Base-by-base conservation (phyloP, 192 early-diverging fungal species). In the Gigaspora rosea region DNA sequence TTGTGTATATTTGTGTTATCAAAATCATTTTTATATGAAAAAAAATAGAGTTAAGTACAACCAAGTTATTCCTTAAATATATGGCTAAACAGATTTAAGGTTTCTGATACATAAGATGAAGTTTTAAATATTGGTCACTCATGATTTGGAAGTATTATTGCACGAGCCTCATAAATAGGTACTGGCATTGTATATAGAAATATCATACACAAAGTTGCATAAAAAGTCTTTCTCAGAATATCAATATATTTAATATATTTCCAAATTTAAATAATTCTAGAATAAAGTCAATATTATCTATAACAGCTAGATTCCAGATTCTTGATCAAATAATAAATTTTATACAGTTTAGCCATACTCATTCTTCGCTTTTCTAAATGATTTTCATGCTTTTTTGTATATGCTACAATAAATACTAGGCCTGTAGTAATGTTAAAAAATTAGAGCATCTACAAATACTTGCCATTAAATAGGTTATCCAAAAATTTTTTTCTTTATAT, bases 241-340 rank as follows among this genome's bases (percentile, higher is more conserved):
- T 71, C 52, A 71, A 51, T n/a, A n/a, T n/a, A n/a, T n/a, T n/a
- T n/a, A n/a, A 71, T 18, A 71, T 71, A 56, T 71, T 71, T 32
- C 52, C 50, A 56, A 32, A 56, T 2, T n/a, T 18, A 71, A 54
- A 71, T 20, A 50, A 35, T 10, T 51, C 22, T 54, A 32, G 13
- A 4, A 18, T 27, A 22, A 73, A 59, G 22, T 73, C 71, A 59
- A 73, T 73, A 41, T 73, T 73, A 2, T 62, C 46, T 18, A 74
- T 74, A 4, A 62, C 58, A n/a, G 46, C 12, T 18, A 74, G 46
- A 61, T 61, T 73, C 57, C 72, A 73, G n/a, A 73, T 73, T 4
- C 61, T 15, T 8, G 36, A 0, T 27, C 57, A 22, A 6, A 12
- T n/a, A 49, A 3, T 62, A 74, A 10, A n/a, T 62, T 74, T 36